A percentile compares a stretch with the other conserved stretches of the same genome.
Evolutionary conservation across 768 basidiomycete species (phyloP).

Genomic region (Macrocybe gigantea): DNA sequence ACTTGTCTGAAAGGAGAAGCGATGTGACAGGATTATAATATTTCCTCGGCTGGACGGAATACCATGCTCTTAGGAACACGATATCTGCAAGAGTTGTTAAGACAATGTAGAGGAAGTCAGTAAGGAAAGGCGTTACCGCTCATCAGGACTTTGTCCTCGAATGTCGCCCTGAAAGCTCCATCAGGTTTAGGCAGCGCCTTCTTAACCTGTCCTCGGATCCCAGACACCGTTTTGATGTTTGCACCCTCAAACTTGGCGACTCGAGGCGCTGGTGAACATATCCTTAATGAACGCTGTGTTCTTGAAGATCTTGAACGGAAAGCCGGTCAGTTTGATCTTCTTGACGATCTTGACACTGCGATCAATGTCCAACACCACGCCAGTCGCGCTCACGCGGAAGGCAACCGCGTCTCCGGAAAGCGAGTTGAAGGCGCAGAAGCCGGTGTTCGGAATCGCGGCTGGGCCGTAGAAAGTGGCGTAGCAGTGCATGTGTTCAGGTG

Average conservation of each 20-base stretch:
- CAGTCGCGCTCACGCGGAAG: constrained; percentile 90
- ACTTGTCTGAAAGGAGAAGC: constrained; percentile 76
- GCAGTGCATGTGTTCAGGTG: constrained; percentile 99
- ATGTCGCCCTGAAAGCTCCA: constrained; percentile 92
- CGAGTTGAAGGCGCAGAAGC: constrained; percentile 96
- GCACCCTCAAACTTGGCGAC: constrained; percentile 99
- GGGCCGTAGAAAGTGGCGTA: constrained; percentile 98
- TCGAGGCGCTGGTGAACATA: constrained; percentile 95
- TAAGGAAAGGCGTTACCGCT: constrained; percentile 59
- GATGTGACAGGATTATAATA: constrained; percentile 97
- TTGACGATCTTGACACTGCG: constrained; percentile 94
- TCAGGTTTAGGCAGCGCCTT: constrained; percentile 94
- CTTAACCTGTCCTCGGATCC: constrained; percentile 95
- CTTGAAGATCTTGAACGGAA: constrained; percentile 97
- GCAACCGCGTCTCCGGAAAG: constrained; percentile 58
- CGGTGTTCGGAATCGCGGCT: constrained; percentile 85
- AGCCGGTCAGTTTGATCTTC: constrained; percentile 94
- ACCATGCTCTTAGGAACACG: constrained; percentile 95
- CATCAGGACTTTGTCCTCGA: constrained; percentile 96
- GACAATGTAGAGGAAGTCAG: neutral
- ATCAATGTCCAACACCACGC: constrained; percentile 92
- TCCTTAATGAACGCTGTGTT: constrained; percentile 98
- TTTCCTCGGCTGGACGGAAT: constrained; percentile 89
- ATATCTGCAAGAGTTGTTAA: constrained; percentile 54
- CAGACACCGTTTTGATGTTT: constrained; percentile 91